Base-by-base conservation (phyloP, 139 green algal genomes). In the Volvox africanus region DNA sequence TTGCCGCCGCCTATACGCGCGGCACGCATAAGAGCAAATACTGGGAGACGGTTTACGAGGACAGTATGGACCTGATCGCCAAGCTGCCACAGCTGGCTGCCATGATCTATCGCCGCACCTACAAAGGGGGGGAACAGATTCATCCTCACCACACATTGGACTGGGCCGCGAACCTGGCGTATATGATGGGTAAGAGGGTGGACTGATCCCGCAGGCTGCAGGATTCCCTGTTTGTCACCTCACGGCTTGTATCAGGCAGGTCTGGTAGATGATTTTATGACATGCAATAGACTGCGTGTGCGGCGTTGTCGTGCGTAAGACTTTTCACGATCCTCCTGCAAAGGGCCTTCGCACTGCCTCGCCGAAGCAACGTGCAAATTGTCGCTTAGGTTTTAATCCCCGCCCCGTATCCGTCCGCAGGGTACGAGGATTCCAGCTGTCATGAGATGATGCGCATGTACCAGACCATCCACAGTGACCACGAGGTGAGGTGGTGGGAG, bases 401-500 rank as follows among this genome's bases (percentile, higher is more conserved):
- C 26, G 26, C 28, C 50, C 20, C 71, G 2, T 28, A 26, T 75
- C 67, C 67, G 32, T 50, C 20, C 68, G 73, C 55, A 90, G 86
- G 86, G 32, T 98, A 96, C 88, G 88, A 95, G 33, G 94, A 96
- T 82, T 65, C 96, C 21, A 95, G 93, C 37, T 94, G 92, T 35
- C 94, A 94, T 35, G 98, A 99, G 96, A 95, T 99, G 92, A 99
- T 99, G 95, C 96, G 98, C 24, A 94, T 99, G 81, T 99, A 99
- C 93, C 97, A 99, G 94, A 99, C 98, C 87, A 99, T 99, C 93
- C 98, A 99, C 94, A 94, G 61, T 55, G 94, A 94, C 90, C 92
- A 94, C 82, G 92, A 94, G 92, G 92, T 92, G 78, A 0, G 91
- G n/a, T 17, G 44, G 44, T 55, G 44, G 9, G 44, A 55, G 44